phyloP scores from a whole-genome alignment of 2,329 filamentous ascomycete genomes.

The Fonsecaea nubica region DNA sequence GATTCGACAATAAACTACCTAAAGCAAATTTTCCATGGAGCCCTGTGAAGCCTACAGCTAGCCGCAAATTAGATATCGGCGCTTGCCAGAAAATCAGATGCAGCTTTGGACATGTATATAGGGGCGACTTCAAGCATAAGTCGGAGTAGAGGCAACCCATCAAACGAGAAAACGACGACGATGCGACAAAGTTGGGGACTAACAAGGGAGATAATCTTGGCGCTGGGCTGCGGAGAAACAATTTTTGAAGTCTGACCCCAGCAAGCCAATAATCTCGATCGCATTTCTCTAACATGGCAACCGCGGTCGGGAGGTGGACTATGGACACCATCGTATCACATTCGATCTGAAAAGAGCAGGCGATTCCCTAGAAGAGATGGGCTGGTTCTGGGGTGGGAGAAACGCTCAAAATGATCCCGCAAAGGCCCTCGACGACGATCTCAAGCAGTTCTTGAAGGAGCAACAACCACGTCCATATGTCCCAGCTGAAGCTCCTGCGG shows the following conservation, averaged over 20 bases:
- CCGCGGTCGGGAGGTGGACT: neutral
- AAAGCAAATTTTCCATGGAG: too few relatives aligned
- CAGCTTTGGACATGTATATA: too few relatives aligned
- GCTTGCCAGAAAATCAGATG: too few relatives aligned
- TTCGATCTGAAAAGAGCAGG: neutral
- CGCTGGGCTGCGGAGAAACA: slow-evolving; percentile 6
- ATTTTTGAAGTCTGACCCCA: neutral
- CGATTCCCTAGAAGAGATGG: slow-evolving; percentile 55
- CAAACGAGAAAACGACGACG: too few relatives aligned
- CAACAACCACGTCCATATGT: slow-evolving; percentile 77
- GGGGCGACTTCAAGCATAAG: too few relatives aligned
- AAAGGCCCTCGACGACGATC: slow-evolving; percentile 77
- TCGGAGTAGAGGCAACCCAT: too few relatives aligned
- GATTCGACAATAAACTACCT: too few relatives aligned
- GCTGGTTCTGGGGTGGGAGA: slow-evolving; percentile 67
- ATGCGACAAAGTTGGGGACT: too few relatives aligned
- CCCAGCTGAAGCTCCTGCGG: slow-evolving; percentile 45
- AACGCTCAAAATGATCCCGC: slow-evolving; percentile 66
- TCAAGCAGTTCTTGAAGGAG: slow-evolving; percentile 83
- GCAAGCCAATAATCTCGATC: too few relatives aligned
- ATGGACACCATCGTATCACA: neutral
- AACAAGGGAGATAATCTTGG: slow-evolving; percentile 37
- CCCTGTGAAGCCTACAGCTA: too few relatives aligned
- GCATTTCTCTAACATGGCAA: neutral
- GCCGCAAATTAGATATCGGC: too few relatives aligned